Evolutionary conservation across 2,329 filamentous ascomycete species (phyloP).

Genomic region (Pseudocercospora eumusae): DNA sequence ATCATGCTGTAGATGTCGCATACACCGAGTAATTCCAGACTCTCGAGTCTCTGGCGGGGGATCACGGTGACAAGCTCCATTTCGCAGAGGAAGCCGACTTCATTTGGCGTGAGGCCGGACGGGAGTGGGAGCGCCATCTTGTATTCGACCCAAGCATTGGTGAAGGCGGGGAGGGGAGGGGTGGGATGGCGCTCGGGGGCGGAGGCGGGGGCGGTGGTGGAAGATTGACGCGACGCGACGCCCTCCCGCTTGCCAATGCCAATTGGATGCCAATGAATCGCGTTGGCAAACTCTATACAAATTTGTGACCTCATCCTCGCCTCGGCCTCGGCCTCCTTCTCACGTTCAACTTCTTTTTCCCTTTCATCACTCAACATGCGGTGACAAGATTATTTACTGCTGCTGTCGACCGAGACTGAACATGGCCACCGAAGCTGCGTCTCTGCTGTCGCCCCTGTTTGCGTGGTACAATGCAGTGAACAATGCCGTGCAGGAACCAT

Average conservation of each 20-base stretch:
- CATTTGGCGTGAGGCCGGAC: conserved; percentile 73
- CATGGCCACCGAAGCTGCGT: conserved; percentile 30
- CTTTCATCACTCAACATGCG: conserved; percentile 3
- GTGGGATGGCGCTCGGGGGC: too few relatives aligned
- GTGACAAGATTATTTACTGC: not conserved
- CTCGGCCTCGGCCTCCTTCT: conserved; percentile 2
- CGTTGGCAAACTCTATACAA: not conserved
- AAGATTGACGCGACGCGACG: not conserved
- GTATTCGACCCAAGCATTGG: conserved; percentile 16
- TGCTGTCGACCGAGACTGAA: not conserved
- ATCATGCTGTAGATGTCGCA: not conserved
- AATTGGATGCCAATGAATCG: conserved; percentile 5
- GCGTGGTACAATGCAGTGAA: conserved; percentile 46
- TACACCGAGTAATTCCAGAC: conserved; percentile 80
- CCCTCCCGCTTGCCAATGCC: too few relatives aligned
- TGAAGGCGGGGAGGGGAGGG: too few relatives aligned
- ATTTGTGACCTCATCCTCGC: not conserved
- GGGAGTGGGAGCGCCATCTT: conserved; percentile 64
- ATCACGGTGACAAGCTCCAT: conserved; percentile 96
- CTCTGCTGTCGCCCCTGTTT: conserved; percentile 29
- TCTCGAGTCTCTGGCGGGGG: conserved; percentile 85
- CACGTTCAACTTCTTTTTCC: not conserved
- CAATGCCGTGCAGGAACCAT: conserved; percentile 56
- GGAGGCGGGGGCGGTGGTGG: not conserved
- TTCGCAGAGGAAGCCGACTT: conserved; percentile 93